Evolutionary conservation across 768 basidiomycete genomes (phyloP).

Genomic region (Leccinum subgranulosum): DNA sequence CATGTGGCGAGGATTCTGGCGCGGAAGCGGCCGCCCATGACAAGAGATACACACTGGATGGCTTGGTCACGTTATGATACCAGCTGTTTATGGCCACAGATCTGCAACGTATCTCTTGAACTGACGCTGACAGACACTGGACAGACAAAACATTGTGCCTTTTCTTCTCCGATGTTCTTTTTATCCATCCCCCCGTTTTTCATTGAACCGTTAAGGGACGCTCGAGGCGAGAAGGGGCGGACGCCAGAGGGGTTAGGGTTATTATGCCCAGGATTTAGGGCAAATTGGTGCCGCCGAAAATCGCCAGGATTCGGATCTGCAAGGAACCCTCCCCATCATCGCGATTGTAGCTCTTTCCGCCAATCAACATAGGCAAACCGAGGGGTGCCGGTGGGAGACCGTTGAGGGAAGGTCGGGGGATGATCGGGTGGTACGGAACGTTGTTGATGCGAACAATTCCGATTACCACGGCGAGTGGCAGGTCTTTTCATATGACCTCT

Average conservation of each 20-base stretch:
- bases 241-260: constrained; percentile 10
- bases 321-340: constrained; percentile 17
- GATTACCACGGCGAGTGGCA: constrained; percentile 22
- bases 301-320: constrained; percentile 29
- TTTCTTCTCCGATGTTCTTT: not conserved
- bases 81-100: not conserved
- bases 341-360: constrained; percentile 8
- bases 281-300: constrained; percentile 18
- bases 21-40: constrained; percentile 17
- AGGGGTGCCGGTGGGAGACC: not conserved
- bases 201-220: not conserved
- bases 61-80: constrained; percentile 1
- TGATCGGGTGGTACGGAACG: constrained; percentile 14
- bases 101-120: constrained; percentile 1
- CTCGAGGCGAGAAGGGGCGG: not conserved
- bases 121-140: constrained; percentile 5
- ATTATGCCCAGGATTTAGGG: constrained; percentile 24
- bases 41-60: constrained; percentile 15
- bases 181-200: not conserved
- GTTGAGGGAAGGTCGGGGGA: constrained; percentile 2
- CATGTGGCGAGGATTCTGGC: constrained; percentile 5
- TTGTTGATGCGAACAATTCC: constrained; percentile 11
- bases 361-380: constrained; percentile 17
- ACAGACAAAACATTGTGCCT: not conserved
- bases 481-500: constrained; percentile 19